Base-by-base conservation (phyloP, 257 asterid species). In the Nicotiana paniculata region DNA sequence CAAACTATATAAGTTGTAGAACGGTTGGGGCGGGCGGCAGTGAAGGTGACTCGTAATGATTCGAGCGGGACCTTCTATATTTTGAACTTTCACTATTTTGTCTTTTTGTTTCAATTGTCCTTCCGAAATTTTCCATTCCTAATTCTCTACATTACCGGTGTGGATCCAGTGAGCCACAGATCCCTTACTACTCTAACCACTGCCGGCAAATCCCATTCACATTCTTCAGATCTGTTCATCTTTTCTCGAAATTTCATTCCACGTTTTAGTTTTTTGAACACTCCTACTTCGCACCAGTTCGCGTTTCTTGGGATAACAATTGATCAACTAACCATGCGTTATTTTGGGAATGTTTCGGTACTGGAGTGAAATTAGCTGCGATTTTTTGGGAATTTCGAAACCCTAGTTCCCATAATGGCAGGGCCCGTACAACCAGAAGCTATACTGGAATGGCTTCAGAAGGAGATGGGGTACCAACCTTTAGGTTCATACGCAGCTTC, bases 401-500 rank as follows among this genome's bases (percentile, higher is more conserved):
- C 24, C 24, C 62, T 74, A 74, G 39, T 33, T 32, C 11, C 32
- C 24, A 65, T 32, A 70, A 72, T 74, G 79, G 79, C 90, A 43
- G 82, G 79, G 81, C 57, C 81, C 78, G 92, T 92, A 70, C 99
- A 92, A 88, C 97, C 99, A 70, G 99, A 94, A 85, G 95, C 91
- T 13, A 94, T 96, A 3, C 65, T 92, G 67, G 96, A 94, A 83
- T 96, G 99, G 98, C 96, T 96, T 46, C 98, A 89, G 89, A 90
- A 90, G 67, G 99, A 96, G 83, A 92, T 93, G 98, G 97, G 98
- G 1, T 96, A 96, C 88, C 91, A 98, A 86, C 98, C 98, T 37
- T 89, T 96, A 57, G 97, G 99, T 4, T 90, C 97, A 0, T 91
- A 91, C 54, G 89, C 91, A 17, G 85, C 95, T 58, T 90, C 97